These are phyloP conservation scores for Lizonia empirigonia DNA, from an alignment of 2,329 filamentous ascomycete genomes.

Conservation along the genomic window DNA sequence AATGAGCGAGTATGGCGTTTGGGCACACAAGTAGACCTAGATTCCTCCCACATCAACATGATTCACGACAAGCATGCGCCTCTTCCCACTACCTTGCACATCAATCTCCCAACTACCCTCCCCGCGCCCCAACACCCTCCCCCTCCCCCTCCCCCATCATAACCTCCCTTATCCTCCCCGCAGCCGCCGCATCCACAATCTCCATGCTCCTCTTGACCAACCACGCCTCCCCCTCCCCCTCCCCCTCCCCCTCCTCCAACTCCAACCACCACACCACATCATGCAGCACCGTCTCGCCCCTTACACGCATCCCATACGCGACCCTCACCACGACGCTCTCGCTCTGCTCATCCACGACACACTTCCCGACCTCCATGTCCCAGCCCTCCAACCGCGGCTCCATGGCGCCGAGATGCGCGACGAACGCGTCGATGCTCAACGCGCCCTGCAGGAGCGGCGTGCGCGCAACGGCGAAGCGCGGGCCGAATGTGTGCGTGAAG, in stretches of 20 bases:
- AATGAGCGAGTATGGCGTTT: slow-evolving; percentile 4
- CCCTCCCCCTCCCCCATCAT: slow-evolving; percentile 16
- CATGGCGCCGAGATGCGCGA: not conserved
- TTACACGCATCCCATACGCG: slow-evolving; percentile 34
- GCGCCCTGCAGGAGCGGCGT: not conserved
- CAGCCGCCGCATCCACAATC: slow-evolving; percentile 41
- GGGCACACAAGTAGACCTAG: slow-evolving; percentile 12
- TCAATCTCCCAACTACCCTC: not conserved
- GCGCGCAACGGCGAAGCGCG: not conserved
- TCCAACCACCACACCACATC: slow-evolving; percentile 43
- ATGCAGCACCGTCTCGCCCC: slow-evolving; percentile 31
- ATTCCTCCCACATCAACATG: slow-evolving; percentile 1
- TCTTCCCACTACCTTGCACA: not conserved
- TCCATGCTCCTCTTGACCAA: slow-evolving; percentile 35
- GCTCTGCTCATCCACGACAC: slow-evolving; percentile 35
- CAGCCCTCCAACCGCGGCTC: slow-evolving; percentile 20
- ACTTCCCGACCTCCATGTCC: slow-evolving; percentile 24
- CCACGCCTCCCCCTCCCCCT: slow-evolving; percentile 22
- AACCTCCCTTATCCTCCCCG: slow-evolving; percentile 21
- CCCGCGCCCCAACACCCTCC: not conserved
- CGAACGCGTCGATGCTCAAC: not conserved
- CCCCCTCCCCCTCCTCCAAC: slow-evolving; percentile 25
- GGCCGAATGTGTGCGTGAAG: slow-evolving; percentile 5
- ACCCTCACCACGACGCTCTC: slow-evolving; percentile 26
- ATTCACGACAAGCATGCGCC: too few species aligned